Evolutionary conservation across 2,329 filamentous ascomycete species (phyloP).

Genomic region (Ophiostoma tasmaniense): DNA sequence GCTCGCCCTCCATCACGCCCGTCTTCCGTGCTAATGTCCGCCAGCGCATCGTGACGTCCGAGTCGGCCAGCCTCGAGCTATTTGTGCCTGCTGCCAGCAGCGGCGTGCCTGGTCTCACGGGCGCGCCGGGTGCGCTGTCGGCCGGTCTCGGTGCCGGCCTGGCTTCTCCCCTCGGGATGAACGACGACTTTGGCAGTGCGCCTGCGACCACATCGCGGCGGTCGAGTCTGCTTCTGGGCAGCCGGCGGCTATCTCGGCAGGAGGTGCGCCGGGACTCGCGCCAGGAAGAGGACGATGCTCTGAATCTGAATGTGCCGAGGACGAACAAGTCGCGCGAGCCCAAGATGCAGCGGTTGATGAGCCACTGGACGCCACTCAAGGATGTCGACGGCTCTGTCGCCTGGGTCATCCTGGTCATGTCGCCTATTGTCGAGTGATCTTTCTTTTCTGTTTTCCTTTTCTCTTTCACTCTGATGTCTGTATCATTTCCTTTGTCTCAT

Average conservation of each 20-base stretch:
- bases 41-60: constrained; percentile 27
- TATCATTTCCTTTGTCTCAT: neutral
- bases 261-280: neutral
- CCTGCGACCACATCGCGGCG: constrained; percentile 7
- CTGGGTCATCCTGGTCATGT: constrained; percentile 30
- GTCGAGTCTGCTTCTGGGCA: constrained; percentile 12
- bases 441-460: neutral
- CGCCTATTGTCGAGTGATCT: constrained; percentile 18
- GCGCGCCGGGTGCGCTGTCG: constrained; percentile 8
- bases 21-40: constrained; percentile 38
- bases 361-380: constrained; percentile 31
- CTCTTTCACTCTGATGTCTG: neutral
- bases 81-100: constrained; percentile 14
- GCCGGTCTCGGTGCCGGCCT: constrained; percentile 16
- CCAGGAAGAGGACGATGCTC: constrained; percentile 1
- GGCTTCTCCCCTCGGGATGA: constrained; percentile 12
- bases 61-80: constrained; percentile 20
- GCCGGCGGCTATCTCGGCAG: constrained; percentile 5
- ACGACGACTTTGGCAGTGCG: neutral
- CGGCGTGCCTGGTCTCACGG: neutral
- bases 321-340: neutral
- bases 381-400: constrained; percentile 27
- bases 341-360: constrained; percentile 20
- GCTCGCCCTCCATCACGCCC: constrained; percentile 35
- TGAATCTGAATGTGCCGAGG: too few relatives aligned